A percentile compares a stretch with the other conserved stretches of the same genome.
These are phyloP conservation scores for Elsinoe fawcettii DNA, from an alignment of 2,329 filamentous ascomycete species.

Conservation along the genomic window DNA sequence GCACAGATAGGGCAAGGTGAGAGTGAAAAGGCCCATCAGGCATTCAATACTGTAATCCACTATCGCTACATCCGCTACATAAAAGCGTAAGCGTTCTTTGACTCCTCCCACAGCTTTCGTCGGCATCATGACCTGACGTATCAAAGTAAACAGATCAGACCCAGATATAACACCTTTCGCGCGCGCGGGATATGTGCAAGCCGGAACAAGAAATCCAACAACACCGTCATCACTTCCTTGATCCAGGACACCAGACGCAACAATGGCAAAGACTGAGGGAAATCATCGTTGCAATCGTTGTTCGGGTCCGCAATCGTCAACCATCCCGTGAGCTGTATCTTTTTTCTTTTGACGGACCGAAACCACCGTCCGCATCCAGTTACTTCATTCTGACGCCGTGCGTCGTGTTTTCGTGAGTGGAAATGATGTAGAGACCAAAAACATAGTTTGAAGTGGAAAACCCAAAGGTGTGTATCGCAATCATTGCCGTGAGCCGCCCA, in stretches of 20 bases:
- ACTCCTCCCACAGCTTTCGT: not conserved
- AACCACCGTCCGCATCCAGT: not conserved
- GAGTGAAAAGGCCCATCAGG: not conserved
- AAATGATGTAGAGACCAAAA: slow-evolving; percentile 5
- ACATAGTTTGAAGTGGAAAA: slow-evolving; percentile 5
- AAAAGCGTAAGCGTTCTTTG: not conserved
- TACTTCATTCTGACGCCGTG: not conserved
- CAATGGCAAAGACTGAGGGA: not conserved
- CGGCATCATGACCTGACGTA: slow-evolving; percentile 1
- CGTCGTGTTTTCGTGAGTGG: slow-evolving; percentile 9
- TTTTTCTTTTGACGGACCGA: not conserved
- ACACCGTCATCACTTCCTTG: not conserved
- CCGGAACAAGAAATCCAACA: not conserved
- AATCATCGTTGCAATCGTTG: slow-evolving; percentile 6
- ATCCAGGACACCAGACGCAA: not conserved
- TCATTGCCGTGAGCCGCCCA: slow-evolving; percentile 11
- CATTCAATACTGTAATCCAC: slow-evolving; percentile 6
- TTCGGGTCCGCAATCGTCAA: slow-evolving; percentile 1
- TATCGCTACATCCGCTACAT: slow-evolving; percentile 4
- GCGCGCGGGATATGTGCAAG: slow-evolving; percentile 7
- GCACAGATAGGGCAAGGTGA: not conserved
- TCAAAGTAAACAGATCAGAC: not conserved
- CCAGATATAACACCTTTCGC: slow-evolving; percentile 1
- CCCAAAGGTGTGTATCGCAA: slow-evolving; percentile 3
- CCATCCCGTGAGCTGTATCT: slow-evolving; percentile 3